Base-by-base conservation (phyloP, 805 yeast genomes). In the Metschnikowia lachancei region DNA sequence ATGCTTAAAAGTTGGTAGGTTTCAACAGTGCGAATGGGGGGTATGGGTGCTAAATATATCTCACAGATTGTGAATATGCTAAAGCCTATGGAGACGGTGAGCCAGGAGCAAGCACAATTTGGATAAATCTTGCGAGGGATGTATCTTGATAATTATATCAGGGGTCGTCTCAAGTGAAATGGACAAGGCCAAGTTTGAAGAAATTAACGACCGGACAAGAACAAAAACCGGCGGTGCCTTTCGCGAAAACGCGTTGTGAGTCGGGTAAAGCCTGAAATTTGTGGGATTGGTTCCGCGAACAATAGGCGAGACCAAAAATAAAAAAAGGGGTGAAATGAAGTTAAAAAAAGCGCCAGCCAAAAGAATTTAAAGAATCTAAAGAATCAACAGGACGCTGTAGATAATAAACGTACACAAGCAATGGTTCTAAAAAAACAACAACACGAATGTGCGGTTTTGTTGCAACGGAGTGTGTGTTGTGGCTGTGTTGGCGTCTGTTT, bases 201-300 rank as follows among this genome's bases (percentile, higher is more conserved):
- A 22, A 22, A 22, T 22, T 22, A 22, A 12, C 14, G 32, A 29
- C 32, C 6, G 13, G 14, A 5, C 14, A 29, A 29, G 10, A 29
- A n/a, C 6, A 12, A 7, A n/a, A 29, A n/a, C 13, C 32, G 6
- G 32, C 32, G 32, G 13, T 11, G 13, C 11, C 13, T 29, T 11
- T 11, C 32, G 32, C 32, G 32, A 29, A 44, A 44, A 44, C 35
- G 47, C 43, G 47, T 26, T 44, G 39, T 31, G 24, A 37, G 43
- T 34, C 33, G 29, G 43, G 22, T 9, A 33, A n/a, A 5, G 32
- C 20, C 42, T 39, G 42, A 31, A 36, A 43, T 36, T 28, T 38
- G 22, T 38, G 31, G 34, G 31, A 33, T n/a, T 34, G 16, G 30
- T 13, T 32, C 34, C 22, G 26, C 14, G 34, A 9, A 29, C 41